Base-by-base conservation (phyloP, 2,329 filamentous ascomycete species). In the Beauveria asiatica region DNA sequence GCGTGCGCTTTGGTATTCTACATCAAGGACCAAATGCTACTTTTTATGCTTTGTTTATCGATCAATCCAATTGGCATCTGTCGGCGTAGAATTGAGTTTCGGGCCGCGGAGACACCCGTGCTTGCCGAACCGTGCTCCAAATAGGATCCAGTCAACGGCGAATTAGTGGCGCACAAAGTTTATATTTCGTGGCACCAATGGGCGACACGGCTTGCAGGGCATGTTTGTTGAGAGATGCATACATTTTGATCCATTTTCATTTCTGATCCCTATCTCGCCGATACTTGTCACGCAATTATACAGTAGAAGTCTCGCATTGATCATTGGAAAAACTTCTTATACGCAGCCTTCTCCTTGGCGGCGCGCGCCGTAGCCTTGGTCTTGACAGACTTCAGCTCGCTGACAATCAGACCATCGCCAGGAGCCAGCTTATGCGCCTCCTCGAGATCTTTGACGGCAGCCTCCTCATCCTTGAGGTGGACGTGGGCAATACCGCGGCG, bases 301-400 rank as follows among this genome's bases (percentile, higher is more conserved):
- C 53, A 56, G 39, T 33, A 5, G 6, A 55, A 45, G 39, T 6
- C 19, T 17, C 39, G 74, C 69, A 86, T 45, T 78, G 73, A 71
- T 74, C 69, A 86, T 45, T 78, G 73, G 71, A 97, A 97, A 76
- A 95, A 94, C 78, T 96, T 97, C 78, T 88, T 89, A 73, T 93
- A 96, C 6, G 87, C 88, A 67, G 89, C 90, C 83, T 92, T 95
- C 80, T 97, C 90, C 83, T 92, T 96, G 72, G 89, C 88, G 63
- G 85, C 81, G 63, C 88, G 83, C 61, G 87, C 89, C 11, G 84
- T 81, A 27, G 88, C 83, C 67, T 81, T 84, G 77, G 87, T 87
- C 83, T 92, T 96, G 57, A 94, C 85, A n/a, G 80, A 76, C 19
- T 83, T 81, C 59, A 95, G 80, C 76, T 97, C 92, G 67, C 84